Evolutionary conservation across 2,329 filamentous ascomycete species (phyloP).

Genomic region (Penicillium sp.): DNA sequence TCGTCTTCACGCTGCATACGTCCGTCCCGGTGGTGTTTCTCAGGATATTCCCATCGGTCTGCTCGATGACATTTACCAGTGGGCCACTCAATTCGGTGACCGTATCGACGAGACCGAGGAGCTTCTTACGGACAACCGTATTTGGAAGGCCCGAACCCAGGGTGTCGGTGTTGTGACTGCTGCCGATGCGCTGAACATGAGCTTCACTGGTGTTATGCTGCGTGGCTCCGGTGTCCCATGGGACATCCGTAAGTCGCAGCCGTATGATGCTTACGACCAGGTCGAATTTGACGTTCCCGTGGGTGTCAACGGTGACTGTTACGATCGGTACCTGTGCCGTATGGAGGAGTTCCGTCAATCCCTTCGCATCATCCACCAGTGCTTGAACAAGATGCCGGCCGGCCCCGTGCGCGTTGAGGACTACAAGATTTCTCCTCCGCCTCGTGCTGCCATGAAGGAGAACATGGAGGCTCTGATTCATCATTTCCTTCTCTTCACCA

Average conservation of each 20-base stretch:
- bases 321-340: conserved; percentile 96
- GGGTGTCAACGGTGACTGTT: conserved; percentile 95
- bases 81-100: conserved; percentile 98
- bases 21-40: conserved; percentile 91
- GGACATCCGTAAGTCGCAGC: conserved; percentile 93
- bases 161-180: conserved; percentile 88
- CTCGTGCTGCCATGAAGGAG: conserved; percentile 98
- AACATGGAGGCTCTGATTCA: conserved; percentile 99
- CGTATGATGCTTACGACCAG: conserved; percentile 95
- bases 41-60: conserved; percentile 92
- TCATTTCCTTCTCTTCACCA: conserved; percentile 97
- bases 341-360: conserved; percentile 99
- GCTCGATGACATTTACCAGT: conserved; percentile 98
- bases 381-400: conserved; percentile 96
- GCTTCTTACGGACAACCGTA: conserved; percentile 97
- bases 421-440: conserved; percentile 95
- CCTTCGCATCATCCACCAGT: conserved; percentile 96
- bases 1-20: conserved; percentile 93
- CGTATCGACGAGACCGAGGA: conserved; percentile 98
- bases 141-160: conserved; percentile 92
- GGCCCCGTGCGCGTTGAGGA: conserved; percentile 94
- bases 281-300: conserved; percentile 98
- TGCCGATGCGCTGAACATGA: conserved; percentile 91
- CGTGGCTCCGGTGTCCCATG: conserved; percentile 92
- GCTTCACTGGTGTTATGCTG: conserved; percentile 96